Base-by-base conservation (phyloP, 1,284 basidiomycete genomes). In the Marasmius sp. region DNA sequence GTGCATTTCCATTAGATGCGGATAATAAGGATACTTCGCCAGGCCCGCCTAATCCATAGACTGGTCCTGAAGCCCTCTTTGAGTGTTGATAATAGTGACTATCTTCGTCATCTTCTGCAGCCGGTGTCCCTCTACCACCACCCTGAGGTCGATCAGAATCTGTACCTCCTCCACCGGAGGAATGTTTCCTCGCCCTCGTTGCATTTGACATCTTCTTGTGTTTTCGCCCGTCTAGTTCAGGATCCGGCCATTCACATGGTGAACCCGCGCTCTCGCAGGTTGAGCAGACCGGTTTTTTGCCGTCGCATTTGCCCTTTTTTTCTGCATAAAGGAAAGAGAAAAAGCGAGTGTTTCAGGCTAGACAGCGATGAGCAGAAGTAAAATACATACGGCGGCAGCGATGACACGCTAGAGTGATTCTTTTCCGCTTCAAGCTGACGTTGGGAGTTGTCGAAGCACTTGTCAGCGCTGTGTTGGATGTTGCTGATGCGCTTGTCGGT, bases 251-350 rank as follows among this genome's bases (percentile, higher is more conserved):
- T 38, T 64, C 55, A 36, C 62, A 64, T 10, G 20, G 11, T 33
- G 59, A 39, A 22, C 43, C 52, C 20, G 62, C 38, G 22, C n/a
- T 43, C 36, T 61, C 52, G 36, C 62, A 64, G 27, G 57, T 64
- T 12, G 59, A 57, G 34, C 62, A 64, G 34, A 61, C 52, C 11
- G 62, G 62, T 47, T 64, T 64, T 48, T 34, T 61, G 22, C 62
- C 62, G 38, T 64, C 52, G 50, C 62, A 64, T 54, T 64, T 64
- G 14, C 58, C 62, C 56, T 64, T 64, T 55, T 64, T 64, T 50
- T 58, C 62, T 64, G 41, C 27, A 18, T 57, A 37, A 27, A 41
- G 43, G 58, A 22, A 34, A 43, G 33, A 39, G 11, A 38, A 56
- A 34, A 10, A 62, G 57, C 7, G 16, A 39, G 39, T 52, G 16